Evolutionary conservation across 1,139 yeast genomes (phyloP).

Genomic region (Suhomyces bolitotheri): DNA sequence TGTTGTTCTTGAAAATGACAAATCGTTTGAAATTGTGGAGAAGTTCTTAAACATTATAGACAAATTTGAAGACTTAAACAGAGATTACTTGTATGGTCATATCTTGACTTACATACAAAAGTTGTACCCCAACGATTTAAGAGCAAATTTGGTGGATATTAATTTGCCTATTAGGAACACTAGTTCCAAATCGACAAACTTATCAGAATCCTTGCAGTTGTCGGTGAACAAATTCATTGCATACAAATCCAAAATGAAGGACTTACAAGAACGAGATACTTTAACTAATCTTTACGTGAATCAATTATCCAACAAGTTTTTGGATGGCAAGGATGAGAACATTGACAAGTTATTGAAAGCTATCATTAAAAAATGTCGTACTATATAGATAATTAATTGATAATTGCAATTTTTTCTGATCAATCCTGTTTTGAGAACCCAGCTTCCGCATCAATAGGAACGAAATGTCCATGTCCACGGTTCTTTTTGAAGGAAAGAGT

Average conservation of each 20-base stretch:
- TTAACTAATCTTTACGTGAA: constrained; percentile 49
- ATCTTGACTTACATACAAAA: constrained; percentile 53
- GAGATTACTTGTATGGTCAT: constrained; percentile 66
- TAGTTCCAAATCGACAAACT: constrained; percentile 34
- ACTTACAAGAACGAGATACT: constrained; percentile 34
- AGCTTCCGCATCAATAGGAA: constrained; percentile 28
- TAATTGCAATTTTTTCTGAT: not conserved
- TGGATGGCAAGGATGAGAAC: constrained; percentile 36
- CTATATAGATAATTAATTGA: constrained; percentile 12
- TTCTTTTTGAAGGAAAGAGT: constrained; percentile 16
- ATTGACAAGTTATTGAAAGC: constrained; percentile 37
- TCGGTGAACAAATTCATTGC: constrained; percentile 73
- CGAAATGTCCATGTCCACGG: constrained; percentile 6
- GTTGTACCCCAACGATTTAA: constrained; percentile 37
- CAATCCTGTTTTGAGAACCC: constrained; percentile 31
- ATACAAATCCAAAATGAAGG: constrained; percentile 46
- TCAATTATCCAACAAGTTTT: constrained; percentile 34
- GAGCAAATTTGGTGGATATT: constrained; percentile 56
- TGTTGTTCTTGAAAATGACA: constrained; percentile 30
- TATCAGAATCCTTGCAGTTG: constrained; percentile 63
- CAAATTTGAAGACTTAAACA: constrained; percentile 65
- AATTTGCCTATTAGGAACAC: constrained; percentile 66
- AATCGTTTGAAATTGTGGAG: constrained; percentile 44
- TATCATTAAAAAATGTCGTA: constrained; percentile 40
- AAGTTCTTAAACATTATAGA: constrained; percentile 60